Base-by-base conservation (phyloP, 2,329 filamentous ascomycete genomes). In the Pseudocercospora vitis region DNA sequence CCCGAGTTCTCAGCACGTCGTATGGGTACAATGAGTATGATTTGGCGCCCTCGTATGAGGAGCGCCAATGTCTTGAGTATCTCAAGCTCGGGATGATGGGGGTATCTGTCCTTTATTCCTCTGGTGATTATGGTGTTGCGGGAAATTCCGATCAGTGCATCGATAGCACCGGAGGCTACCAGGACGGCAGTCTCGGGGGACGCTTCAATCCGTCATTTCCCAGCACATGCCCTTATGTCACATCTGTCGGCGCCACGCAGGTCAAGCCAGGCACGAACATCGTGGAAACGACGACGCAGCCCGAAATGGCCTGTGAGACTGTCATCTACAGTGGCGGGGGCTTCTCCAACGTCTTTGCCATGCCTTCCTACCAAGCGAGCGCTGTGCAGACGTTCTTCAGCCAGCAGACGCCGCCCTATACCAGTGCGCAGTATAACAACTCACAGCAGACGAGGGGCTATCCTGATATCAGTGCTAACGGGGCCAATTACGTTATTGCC, bases 1-100 rank as follows among this genome's bases (percentile, higher is more conserved):
- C 80, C 3, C 80, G 81, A 52, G 79, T 82, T 52, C 78, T 82
- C 53, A 78, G 74, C 18, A 78, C 78, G 23, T 80, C 76, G 8
- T 83, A 83, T 64, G 74, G 72, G 9, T 77, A 77, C 75, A 54
- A 60, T 21, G 58, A 60, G 28, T 40, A 53, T 29, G 58, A 77
- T 47, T 68, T 78, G 6, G 74, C 77, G 1, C 68, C 71, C 4
- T 69, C 68, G 52, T 83, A 82, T 62, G 74, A 78, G 56, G 60
- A 71, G 45, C 71, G 80, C 2, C 80, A 83, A 66, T 82, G 80
- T 63, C 68, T 72, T 52, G 76, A 61, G 70, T 82, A 79, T 65
- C 75, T 81, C 74, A 82, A 83, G 70, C 74, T 82, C 2, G 79
- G 76, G 14, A 16, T 78, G 73, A 59, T 74, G 74, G 52, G 57